Evolutionary conservation across 805 yeast species (phyloP).

Genomic region (Ogataea paradorogensis): DNA sequence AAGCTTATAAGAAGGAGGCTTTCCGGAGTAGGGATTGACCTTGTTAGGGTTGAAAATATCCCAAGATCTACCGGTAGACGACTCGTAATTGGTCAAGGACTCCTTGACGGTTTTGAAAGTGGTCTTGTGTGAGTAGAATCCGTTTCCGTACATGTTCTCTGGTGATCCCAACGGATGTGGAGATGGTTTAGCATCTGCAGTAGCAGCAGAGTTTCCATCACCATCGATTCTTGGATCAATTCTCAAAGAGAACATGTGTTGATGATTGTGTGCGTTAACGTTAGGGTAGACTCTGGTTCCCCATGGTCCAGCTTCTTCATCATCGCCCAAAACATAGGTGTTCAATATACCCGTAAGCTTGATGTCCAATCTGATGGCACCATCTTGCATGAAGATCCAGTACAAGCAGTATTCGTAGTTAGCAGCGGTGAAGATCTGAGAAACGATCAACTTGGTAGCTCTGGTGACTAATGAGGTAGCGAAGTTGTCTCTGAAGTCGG

Average conservation of each 20-base stretch:
- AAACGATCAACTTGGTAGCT: slow-evolving; percentile 68
- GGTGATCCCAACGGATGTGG: slow-evolving; percentile 59
- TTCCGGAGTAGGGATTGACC: slow-evolving; percentile 65
- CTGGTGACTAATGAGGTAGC: slow-evolving; percentile 73
- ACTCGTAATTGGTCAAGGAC: slow-evolving; percentile 59
- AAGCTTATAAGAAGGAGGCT: slow-evolving; percentile 73
- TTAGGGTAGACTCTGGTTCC: slow-evolving; percentile 79
- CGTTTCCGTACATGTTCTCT: slow-evolving; percentile 79
- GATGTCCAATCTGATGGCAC: slow-evolving; percentile 74
- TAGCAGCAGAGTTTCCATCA: slow-evolving; percentile 70
- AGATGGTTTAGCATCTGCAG: slow-evolving; percentile 59
- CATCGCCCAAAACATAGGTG: slow-evolving; percentile 63
- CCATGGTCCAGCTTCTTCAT: slow-evolving; percentile 70
- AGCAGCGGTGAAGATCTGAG: slow-evolving; percentile 84
- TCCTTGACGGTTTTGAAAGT: slow-evolving; percentile 67
- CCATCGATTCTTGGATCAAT: slow-evolving; percentile 81
- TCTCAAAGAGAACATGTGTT: slow-evolving; percentile 76
- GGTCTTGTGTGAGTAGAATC: slow-evolving; percentile 62
- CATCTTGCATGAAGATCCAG: slow-evolving; percentile 83
- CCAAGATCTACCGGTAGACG: slow-evolving; percentile 70
- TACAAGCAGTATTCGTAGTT: slow-evolving; percentile 83
- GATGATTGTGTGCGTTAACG: slow-evolving; percentile 84
- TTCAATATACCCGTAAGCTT: slow-evolving; percentile 81
- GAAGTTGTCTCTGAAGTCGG: slow-evolving; percentile 79
- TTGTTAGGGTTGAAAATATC: slow-evolving; percentile 72